Evolutionary conservation across 768 basidiomycete species (phyloP), one percentile per base, ranked within the genome.

Genomic region (Boletus fagicola): DNA sequence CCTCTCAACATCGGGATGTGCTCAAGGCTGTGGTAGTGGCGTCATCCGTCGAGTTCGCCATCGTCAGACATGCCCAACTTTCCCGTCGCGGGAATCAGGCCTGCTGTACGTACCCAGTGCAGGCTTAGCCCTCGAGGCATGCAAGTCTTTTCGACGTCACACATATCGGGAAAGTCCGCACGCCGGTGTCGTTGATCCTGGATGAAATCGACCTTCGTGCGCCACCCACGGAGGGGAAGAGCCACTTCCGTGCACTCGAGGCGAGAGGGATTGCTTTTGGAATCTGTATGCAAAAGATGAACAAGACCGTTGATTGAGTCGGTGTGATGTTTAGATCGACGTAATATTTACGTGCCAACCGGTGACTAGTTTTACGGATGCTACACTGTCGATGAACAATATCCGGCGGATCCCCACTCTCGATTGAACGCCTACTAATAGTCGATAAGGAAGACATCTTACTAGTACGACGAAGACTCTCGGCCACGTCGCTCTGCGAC

Each of bases 21-120:
- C 86, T 84, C 67, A 80, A 76, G 15, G 85, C 83, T 0, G 81
- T 81, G 3, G 79, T 80, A 0, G 86, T 88, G 46, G 83, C 81
- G 35, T 81, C 81, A 18, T 73, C 73, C 0, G 83, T 81, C 9
- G 80, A 83, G 48, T 72, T 83, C 24, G 15, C 28, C 24, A 67
- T 78, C n/a, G 0, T 73, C 79, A 3, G 87, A 87, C 55, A 84
- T 87, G 36, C 84, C 83, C 18, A 85, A 87, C 64, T 88, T 85
- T 84, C 68, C 5, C 38, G 0, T 60, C 78, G 78, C 54, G 74
- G 80, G 62, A 53, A 78, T 65, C 38, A 68, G 62, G 5, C 12
- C 31, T 33, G 6, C 74, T 31, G 40, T 84, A n/a, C 68, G 65
- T 28, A 71, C 54, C 73, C 44, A 8, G 60, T 39, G 24, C 67